Evolutionary conservation across 1,284 basidiomycete species (phyloP).

Genomic region (Microbotryum intermedium): DNA sequence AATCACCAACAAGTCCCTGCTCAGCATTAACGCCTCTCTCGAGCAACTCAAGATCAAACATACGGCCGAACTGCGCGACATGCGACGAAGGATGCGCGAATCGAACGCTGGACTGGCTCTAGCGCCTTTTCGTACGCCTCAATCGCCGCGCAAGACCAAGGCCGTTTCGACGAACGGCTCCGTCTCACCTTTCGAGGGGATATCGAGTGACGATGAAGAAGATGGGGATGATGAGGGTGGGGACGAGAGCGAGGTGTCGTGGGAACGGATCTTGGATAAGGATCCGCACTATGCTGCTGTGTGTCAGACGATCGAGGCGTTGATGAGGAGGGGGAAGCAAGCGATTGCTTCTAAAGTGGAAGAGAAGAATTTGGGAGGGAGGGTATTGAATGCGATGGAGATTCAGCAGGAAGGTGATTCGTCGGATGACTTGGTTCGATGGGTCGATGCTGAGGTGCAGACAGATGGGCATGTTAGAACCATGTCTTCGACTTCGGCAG

Average conservation of each 20-base stretch:
- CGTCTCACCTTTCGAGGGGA: not conserved
- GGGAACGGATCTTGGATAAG: slow-evolving; percentile 29
- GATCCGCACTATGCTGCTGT: slow-evolving; percentile 29
- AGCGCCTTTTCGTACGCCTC: slow-evolving; percentile 3
- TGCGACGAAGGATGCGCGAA: slow-evolving; percentile 29
- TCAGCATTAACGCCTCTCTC: slow-evolving; percentile 42
- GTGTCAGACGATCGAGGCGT: slow-evolving; percentile 21
- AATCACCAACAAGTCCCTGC: slow-evolving; percentile 42
- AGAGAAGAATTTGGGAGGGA: slow-evolving; percentile 1
- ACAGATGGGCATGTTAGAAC: not conserved
- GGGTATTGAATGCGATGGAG: slow-evolving; percentile 17
- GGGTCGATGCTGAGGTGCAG: not conserved
- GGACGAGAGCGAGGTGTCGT: slow-evolving; percentile 7
- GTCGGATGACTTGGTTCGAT: too few species aligned
- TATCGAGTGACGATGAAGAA: slow-evolving; percentile 4
- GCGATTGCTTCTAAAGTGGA: slow-evolving; percentile 23
- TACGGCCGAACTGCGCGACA: slow-evolving; percentile 38
- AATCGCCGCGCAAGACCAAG: not conserved
- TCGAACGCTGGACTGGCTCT: not conserved
- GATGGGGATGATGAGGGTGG: slow-evolving; percentile 1
- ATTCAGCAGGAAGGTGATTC: slow-evolving; percentile 9
- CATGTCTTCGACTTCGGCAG: too few species aligned
- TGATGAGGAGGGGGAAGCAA: slow-evolving; percentile 22
- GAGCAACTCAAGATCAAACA: slow-evolving; percentile 41
- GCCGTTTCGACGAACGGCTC: not conserved